Conservation (phyloP, 371 early-diverging fungal genomes). For the Saksenaea oblongispora region DNA sequence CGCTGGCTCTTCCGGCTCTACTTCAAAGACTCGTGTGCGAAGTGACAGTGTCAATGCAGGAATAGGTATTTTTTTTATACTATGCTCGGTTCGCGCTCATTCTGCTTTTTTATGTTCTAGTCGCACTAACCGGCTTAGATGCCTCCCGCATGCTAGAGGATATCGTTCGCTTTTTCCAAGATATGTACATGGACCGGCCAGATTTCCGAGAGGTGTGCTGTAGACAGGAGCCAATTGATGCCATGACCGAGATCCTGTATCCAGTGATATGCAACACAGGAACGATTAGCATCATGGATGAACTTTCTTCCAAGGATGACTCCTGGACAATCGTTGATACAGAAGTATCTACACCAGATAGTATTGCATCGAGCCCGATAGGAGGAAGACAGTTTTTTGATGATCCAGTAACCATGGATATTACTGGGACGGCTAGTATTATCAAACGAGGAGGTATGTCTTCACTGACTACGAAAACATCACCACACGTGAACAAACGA, state of each 20-base stretch:
- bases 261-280: constrained; percentile 39
- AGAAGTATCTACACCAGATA: background rate
- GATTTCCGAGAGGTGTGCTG: constrained; percentile 59
- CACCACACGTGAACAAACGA: constrained; percentile 43
- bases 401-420: constrained; percentile 17
- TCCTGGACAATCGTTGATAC: background rate
- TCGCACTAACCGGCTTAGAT: background rate
- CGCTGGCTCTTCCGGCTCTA: background rate
- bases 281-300: background rate
- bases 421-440: constrained; percentile 17
- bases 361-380: background rate
- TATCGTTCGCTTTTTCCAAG: constrained; percentile 55
- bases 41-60: constrained; percentile 20
- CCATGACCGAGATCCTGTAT: constrained; percentile 54
- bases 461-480: constrained; percentile 46
- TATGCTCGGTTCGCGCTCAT: background rate
- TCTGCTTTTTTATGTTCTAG: background rate
- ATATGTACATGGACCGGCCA: constrained; percentile 54
- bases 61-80: background rate
- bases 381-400: constrained; percentile 12
- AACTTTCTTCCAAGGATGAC: constrained; percentile 12
- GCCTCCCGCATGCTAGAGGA: background rate
- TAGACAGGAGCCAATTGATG: constrained; percentile 61
- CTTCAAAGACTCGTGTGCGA: constrained; percentile 9
- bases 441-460: constrained; percentile 49